phyloP scores from a whole-genome alignment of 805 yeast species.

The Ogataea salicorniae region DNA sequence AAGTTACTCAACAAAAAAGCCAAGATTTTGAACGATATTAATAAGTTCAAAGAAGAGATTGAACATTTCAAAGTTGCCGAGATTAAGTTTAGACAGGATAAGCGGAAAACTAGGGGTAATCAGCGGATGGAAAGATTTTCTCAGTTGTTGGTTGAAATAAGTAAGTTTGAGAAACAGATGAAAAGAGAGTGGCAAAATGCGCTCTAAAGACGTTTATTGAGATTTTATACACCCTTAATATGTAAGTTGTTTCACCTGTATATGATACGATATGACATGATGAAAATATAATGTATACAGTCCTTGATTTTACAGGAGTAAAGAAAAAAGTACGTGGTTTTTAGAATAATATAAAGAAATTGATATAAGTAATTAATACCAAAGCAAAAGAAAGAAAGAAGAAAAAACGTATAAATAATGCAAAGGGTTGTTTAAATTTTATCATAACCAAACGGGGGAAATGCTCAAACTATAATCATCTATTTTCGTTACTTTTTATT shows the following conservation, averaged over 20 bases:
- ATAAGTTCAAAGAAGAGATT: slow-evolving; percentile 20
- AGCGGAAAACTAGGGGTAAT: slow-evolving; percentile 18
- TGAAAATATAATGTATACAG: no score
- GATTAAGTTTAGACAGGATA: slow-evolving; percentile 17
- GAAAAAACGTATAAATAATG: background rate
- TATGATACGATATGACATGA: background rate
- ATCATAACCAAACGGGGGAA: background rate
- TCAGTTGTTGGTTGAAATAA: slow-evolving; percentile 19
- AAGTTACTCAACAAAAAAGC: slow-evolving; percentile 27
- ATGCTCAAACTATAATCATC: background rate
- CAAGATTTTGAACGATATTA: slow-evolving; percentile 25
- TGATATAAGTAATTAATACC: background rate
- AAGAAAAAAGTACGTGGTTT: no score
- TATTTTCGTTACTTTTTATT: slow-evolving; percentile 23
- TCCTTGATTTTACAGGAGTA: no score
- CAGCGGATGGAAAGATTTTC: slow-evolving; percentile 23
- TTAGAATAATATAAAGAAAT: no score
- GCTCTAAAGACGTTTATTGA: background rate
- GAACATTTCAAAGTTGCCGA: slow-evolving; percentile 23
- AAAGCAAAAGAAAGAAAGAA: background rate
- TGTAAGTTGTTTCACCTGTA: no score
- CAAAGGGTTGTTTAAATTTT: background rate
- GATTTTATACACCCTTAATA: background rate
- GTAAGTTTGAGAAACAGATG: slow-evolving; percentile 21
- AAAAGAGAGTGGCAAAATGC: slow-evolving; percentile 6